Evolutionary conservation across 371 early-diverging fungal genomes (phyloP), one percentile per base, ranked within the genome.

Genomic region (Enterospora canceri): DNA sequence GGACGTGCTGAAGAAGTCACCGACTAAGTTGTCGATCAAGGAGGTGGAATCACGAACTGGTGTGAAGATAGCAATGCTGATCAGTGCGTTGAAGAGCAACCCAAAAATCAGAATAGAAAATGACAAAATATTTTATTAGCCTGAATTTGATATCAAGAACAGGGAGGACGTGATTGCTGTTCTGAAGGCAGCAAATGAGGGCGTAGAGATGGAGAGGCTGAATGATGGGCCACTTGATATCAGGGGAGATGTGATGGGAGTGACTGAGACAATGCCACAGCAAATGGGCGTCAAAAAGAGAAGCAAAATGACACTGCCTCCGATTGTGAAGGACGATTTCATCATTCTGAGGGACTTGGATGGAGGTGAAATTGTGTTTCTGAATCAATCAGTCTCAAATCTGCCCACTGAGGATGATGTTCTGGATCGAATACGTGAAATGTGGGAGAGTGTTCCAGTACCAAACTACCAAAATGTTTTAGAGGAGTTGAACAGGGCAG

Each of bases 261-360:
- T 53, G 21, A 30, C 76, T 21, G 58, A 65, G 34, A 28, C 62
- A 21, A 74, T 62, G 34, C 53, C 53, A 8, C 21, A 24, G 15
- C 21, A 51, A 8, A 19, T 21, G 18, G 26, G 26, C 5, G 15
- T 51, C 5, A 51, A 19, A 24, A 51, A 51, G 8, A 24, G 26
- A 21, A 26, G 23, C 4, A 51, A 51, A 26, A 24, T 21, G 18
- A 26, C 15, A 24, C 21, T 21, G 26, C 53, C 53, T 24, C 53
- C 15, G 8, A 15, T 21, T 21, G 8, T 51, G 8, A 29, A 67
- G n/a, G 60, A 69, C 21, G 55, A 71, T 18, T 61, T 77, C 56
- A 66, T 81, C 33, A 63, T 79, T 49, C 55, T 81, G 4, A 77
- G 73, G 57, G 82, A 81, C 58, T 58, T 75, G 35, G 82, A 81